These are phyloP conservation scores for Barbatosphaeria neglecta DNA, from an alignment of 495 filamentous ascomycete genomes.

Conservation along the genomic window DNA sequence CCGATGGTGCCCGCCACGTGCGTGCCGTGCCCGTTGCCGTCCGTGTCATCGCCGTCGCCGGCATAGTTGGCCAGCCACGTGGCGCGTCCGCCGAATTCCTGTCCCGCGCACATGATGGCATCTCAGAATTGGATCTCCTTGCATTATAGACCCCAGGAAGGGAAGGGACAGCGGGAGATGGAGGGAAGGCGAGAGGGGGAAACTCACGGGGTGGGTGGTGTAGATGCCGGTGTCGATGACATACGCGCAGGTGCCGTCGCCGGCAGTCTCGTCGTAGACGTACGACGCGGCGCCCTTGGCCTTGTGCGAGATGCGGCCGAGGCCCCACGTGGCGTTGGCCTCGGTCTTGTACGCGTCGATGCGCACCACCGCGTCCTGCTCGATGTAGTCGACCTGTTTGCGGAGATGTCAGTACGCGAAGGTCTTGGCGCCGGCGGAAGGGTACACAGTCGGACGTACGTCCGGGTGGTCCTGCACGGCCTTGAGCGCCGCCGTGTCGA, in stretches of 20 bases:
- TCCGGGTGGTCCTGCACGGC: slow-evolving; percentile 29
- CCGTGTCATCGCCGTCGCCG: slow-evolving; percentile 29
- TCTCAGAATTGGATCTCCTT: too few species aligned
- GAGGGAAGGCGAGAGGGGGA: too few species aligned
- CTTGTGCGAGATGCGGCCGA: slow-evolving; percentile 45
- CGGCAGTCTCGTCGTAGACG: slow-evolving; percentile 47
- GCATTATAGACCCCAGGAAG: too few species aligned
- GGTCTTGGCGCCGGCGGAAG: too few species aligned
- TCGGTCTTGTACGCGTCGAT: slow-evolving; percentile 39
- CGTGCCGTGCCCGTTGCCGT: slow-evolving; percentile 40
- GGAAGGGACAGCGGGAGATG: too few species aligned
- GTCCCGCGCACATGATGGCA: too few species aligned
- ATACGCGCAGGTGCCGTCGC: slow-evolving; percentile 46
- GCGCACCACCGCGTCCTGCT: slow-evolving; percentile 36
- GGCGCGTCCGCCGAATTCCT: slow-evolving; percentile 31
- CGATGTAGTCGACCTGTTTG: slow-evolving; percentile 40
- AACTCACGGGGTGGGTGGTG: slow-evolving; percentile 26
- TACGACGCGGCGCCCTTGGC: slow-evolving; percentile 39
- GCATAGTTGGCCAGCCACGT: slow-evolving; percentile 30
- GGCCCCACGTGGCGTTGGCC: slow-evolving; percentile 45
- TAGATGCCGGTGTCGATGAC: slow-evolving; percentile 52
- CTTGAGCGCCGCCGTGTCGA: slow-evolving; percentile 25
- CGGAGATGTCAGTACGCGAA: slow-evolving; percentile 5
- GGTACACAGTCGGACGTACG: slow-evolving; percentile 11
- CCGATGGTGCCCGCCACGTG: slow-evolving; percentile 42